These are phyloP conservation scores for Suillus weaverae DNA, from an alignment of 768 basidiomycete species.

Conservation along the genomic window DNA sequence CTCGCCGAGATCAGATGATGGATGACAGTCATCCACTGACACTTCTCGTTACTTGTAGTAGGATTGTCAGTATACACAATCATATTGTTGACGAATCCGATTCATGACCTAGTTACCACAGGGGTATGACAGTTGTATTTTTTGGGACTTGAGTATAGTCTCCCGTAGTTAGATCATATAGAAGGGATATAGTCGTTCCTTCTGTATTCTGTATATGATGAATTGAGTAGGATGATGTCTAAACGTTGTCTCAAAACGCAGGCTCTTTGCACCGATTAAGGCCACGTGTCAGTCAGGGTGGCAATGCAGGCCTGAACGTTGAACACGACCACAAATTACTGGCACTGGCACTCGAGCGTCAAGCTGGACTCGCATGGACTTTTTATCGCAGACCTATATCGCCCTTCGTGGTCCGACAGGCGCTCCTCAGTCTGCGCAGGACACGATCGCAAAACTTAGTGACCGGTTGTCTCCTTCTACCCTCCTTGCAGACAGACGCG, in stretches of 20 bases:
- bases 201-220: not conserved
- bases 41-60: not conserved
- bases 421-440: conserved; percentile 77
- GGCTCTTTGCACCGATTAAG: not conserved
- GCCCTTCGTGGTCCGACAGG: conserved; percentile 84
- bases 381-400: conserved; percentile 82
- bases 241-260: no score
- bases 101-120: not conserved
- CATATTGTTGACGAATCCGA: not conserved
- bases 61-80: not conserved
- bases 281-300: not conserved
- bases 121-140: not conserved
- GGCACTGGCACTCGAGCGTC: not conserved
- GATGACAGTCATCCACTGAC: not conserved
- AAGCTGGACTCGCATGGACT: conserved; percentile 25
- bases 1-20: not conserved
- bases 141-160: not conserved
- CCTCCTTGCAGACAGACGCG: conserved; percentile 86
- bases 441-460: conserved; percentile 85
- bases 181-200: not conserved
- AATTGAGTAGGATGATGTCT: not conserved
- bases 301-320: not conserved
- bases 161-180: not conserved
- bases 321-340: conserved; percentile 52
- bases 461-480: conserved; percentile 90